phyloP scores from a whole-genome alignment of 2,329 filamentous ascomycete species.

The Fusarium annulatum region DNA sequence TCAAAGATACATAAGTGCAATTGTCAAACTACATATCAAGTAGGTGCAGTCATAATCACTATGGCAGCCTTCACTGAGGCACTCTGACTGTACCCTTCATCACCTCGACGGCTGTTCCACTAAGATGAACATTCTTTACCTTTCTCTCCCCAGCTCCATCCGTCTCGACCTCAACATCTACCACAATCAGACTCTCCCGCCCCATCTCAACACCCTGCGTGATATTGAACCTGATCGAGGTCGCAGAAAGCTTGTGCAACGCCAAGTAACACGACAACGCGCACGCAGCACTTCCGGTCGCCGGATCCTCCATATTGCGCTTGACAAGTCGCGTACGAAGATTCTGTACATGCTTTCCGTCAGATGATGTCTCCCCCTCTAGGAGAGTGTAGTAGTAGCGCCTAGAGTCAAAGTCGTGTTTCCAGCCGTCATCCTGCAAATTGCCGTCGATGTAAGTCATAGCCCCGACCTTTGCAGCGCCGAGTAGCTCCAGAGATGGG shows the following conservation, averaged over 20 bases:
- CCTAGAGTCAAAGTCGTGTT: slow-evolving; percentile 59
- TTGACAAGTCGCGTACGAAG: slow-evolving; percentile 71
- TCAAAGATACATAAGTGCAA: rapidly evolving
- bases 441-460: slow-evolving; percentile 48
- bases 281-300: slow-evolving; percentile 71
- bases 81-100: slow-evolving; percentile 1
- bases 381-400: slow-evolving; percentile 69
- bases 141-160: not conserved
- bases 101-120: slow-evolving; percentile 14
- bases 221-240: slow-evolving; percentile 57
- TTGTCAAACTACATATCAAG: not conserved
- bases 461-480: slow-evolving; percentile 49
- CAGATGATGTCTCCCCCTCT: slow-evolving; percentile 31
- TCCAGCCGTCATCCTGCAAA: slow-evolving; percentile 64
- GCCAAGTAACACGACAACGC: slow-evolving; percentile 66
- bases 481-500: slow-evolving; percentile 68
- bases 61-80: not conserved
- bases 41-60: rapidly evolving
- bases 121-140: slow-evolving; percentile 17
- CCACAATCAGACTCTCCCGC: slow-evolving; percentile 60
- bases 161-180: slow-evolving; percentile 52
- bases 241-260: slow-evolving; percentile 46
- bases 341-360: slow-evolving; percentile 38
- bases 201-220: slow-evolving; percentile 77
- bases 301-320: slow-evolving; percentile 64